These are phyloP conservation scores for Epichloe amarillans DNA, from an alignment of 2,329 filamentous ascomycete genomes.

Conservation along the genomic window DNA sequence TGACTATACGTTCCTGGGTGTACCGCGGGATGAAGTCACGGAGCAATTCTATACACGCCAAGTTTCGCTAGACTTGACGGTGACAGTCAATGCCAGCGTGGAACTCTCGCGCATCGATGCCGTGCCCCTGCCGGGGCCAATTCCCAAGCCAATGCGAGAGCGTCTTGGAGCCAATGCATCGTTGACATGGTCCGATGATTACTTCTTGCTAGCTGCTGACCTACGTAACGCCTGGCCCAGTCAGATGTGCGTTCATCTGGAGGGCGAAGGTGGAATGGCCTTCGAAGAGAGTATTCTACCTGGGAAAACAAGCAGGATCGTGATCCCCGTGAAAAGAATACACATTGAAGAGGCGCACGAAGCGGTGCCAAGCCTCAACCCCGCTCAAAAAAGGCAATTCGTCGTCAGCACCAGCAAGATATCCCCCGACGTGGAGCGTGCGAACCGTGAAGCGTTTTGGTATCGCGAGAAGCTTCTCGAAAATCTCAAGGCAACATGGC, in stretches of 20 bases:
- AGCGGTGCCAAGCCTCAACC: conserved; percentile 67
- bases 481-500: conserved; percentile 59
- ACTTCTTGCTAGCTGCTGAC: conserved; percentile 71
- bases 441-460: conserved; percentile 77
- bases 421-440: conserved; percentile 65
- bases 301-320: conserved; percentile 58
- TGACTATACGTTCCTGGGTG: conserved; percentile 74
- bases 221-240: conserved; percentile 84
- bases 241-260: conserved; percentile 54
- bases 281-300: conserved; percentile 47
- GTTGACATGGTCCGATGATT: conserved; percentile 38
- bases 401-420: conserved; percentile 73
- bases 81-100: conserved; percentile 86
- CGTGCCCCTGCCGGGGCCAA: conserved; percentile 55
- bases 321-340: conserved; percentile 62
- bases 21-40: conserved; percentile 50
- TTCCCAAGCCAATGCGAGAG: conserved; percentile 49
- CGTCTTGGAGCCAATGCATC: conserved; percentile 23
- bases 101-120: conserved; percentile 72
- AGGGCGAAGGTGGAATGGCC: conserved; percentile 33
- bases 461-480: conserved; percentile 72
- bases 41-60: conserved; percentile 75
- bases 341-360: conserved; percentile 66
- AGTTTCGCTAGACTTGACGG: conserved; percentile 63
- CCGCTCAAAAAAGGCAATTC: conserved; percentile 72